Percentiles rank a stretch among this genome's conserved stretches.
phyloP scores from a whole-genome alignment of 176 grass and related monocot genomes.

The Oryza rufipogon region DNA sequence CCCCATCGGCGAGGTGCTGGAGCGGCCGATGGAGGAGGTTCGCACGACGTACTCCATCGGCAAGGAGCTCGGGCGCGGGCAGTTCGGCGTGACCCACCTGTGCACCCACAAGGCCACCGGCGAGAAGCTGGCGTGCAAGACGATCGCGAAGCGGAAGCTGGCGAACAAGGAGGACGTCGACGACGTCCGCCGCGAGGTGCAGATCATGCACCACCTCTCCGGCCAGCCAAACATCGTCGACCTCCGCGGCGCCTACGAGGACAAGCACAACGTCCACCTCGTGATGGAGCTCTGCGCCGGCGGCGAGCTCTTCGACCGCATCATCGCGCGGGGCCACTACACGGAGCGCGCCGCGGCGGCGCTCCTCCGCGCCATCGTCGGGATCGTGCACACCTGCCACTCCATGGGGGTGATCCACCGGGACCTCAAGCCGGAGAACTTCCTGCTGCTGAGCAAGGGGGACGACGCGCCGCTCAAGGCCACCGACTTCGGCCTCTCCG shows the following conservation, averaged over 20 bases:
- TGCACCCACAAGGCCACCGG: conserved; percentile 68
- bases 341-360: conserved; percentile 69
- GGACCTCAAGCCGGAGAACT: conserved; percentile 92
- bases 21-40: conserved; percentile 74
- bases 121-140: conserved; percentile 82
- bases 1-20: conserved; percentile 62
- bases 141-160: conserved; percentile 82
- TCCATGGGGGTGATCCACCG: conserved; percentile 86
- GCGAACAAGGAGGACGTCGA: conserved; percentile 59
- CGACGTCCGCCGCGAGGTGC: conserved; percentile 72
- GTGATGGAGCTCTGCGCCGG: conserved; percentile 94
- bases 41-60: conserved; percentile 55
- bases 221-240: conserved; percentile 70
- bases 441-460: conserved; percentile 57
- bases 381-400: conserved; percentile 69
- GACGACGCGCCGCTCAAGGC: conserved; percentile 74
- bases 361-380: conserved; percentile 59
- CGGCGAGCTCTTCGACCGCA: conserved; percentile 89
- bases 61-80: conserved; percentile 84
- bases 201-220: conserved; percentile 86
- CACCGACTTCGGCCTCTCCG: conserved; percentile 85
- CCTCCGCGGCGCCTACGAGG: conserved; percentile 74
- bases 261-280: conserved; percentile 75
- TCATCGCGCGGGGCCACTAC: conserved; percentile 77
- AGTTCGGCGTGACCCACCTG: conserved; percentile 91